Conservation (phyloP, 495 filamentous ascomycete species). For the Podospora anserina region DNA sequence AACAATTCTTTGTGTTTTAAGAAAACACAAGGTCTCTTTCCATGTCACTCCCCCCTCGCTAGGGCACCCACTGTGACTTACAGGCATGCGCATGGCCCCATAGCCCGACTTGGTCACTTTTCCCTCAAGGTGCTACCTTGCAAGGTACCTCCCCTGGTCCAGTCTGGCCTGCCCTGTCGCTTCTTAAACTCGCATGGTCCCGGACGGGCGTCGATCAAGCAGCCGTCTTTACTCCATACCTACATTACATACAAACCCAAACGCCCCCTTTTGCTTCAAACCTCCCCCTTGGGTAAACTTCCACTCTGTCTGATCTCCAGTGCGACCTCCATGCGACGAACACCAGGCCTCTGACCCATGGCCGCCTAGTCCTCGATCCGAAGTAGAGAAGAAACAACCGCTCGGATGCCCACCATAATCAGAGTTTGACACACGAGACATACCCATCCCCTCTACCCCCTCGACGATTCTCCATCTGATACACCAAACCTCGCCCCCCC, state of each 20-base stretch:
- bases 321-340: slow-evolving; percentile 37
- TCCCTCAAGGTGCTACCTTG: slow-evolving; percentile 16
- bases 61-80: slow-evolving; percentile 10
- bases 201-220: slow-evolving; percentile 37
- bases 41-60: slow-evolving; percentile 2
- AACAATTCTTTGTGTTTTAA: neutral
- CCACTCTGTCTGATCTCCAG: slow-evolving; percentile 46
- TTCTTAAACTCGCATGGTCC: slow-evolving; percentile 47
- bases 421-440: slow-evolving; percentile 42
- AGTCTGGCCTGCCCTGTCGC: slow-evolving; percentile 32
- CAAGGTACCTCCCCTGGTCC: slow-evolving; percentile 13
- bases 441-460: slow-evolving; percentile 19
- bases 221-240: slow-evolving; percentile 33
- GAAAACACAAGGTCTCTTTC: neutral
- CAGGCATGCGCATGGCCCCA: slow-evolving; percentile 16
- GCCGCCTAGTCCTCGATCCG: slow-evolving; percentile 19
- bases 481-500: slow-evolving; percentile 33
- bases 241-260: slow-evolving; percentile 28
- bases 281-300: slow-evolving; percentile 36
- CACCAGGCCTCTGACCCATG: slow-evolving; percentile 18
- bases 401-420: slow-evolving; percentile 47
- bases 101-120: slow-evolving; percentile 22
- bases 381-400: slow-evolving; percentile 26
- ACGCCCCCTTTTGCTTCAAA: slow-evolving; percentile 32
- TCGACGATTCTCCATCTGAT: slow-evolving; percentile 36